Conservation (phyloP, 345 rosid species). For the Boechera retrofracta region DNA sequence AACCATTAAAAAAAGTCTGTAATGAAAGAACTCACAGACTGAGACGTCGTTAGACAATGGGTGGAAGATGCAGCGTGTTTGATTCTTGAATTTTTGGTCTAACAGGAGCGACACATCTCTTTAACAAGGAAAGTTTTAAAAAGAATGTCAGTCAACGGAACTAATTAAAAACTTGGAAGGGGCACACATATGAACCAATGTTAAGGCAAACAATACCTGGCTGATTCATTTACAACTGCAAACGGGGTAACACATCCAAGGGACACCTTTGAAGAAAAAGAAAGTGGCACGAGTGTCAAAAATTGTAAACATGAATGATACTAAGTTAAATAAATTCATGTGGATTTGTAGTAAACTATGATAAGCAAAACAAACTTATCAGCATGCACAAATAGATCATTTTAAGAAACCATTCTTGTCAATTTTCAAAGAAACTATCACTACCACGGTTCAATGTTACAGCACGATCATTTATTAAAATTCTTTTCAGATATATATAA, state of each 20-base stretch:
- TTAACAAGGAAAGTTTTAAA: conserved; percentile 30
- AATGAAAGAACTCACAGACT: conserved; percentile 58
- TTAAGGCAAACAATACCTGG: conserved; percentile 55
- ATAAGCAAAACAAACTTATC: conserved; percentile 13
- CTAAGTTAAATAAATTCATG: not conserved
- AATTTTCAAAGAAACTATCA: not conserved
- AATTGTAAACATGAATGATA: not conserved
- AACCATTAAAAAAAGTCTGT: not conserved
- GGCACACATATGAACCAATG: not conserved
- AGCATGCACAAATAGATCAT: not conserved
- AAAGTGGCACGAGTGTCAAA: conserved; percentile 19
- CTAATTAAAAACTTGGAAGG: not conserved
- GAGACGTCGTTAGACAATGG: conserved; percentile 85
- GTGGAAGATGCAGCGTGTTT: conserved; percentile 77
- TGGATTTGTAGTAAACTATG: conserved; percentile 3
- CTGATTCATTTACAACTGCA: conserved; percentile 79
- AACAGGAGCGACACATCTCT: conserved; percentile 80
- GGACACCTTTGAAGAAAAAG: conserved; percentile 57
- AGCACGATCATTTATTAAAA: not conserved
- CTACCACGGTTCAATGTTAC: not conserved
- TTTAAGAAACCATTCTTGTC: not conserved
- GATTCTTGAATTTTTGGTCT: conserved; percentile 74
- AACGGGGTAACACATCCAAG: conserved; percentile 91
- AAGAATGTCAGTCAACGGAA: conserved; percentile 1
- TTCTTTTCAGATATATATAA: not conserved